These are phyloP conservation scores for Hyphopichia khmerensis DNA, from an alignment of 1,139 yeast species.

Conservation along the genomic window DNA sequence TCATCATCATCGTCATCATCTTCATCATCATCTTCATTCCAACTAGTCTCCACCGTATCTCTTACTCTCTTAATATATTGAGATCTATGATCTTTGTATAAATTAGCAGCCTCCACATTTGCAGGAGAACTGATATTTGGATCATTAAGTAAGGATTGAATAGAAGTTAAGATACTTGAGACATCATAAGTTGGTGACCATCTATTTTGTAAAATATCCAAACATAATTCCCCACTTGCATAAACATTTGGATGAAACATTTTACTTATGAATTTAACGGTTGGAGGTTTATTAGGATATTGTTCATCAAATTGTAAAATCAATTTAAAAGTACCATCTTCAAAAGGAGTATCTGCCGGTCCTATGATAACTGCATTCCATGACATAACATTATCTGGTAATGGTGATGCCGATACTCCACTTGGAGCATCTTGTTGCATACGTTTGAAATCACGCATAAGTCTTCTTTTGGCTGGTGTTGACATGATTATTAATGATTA, in stretches of 20 bases:
- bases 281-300: constrained; percentile 96
- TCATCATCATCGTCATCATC: constrained; percentile 58
- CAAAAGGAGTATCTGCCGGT: constrained; percentile 96
- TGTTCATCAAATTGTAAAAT: constrained; percentile 91
- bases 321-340: constrained; percentile 93
- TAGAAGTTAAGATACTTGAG: constrained; percentile 90
- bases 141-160: constrained; percentile 84
- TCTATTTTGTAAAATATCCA: constrained; percentile 92
- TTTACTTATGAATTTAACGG: constrained; percentile 83
- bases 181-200: constrained; percentile 99
- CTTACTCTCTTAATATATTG: constrained; percentile 90
- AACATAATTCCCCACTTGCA: constrained; percentile 91
- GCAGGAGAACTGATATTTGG: constrained; percentile 98
- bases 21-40: constrained; percentile 64
- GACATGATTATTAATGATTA: constrained; percentile 55
- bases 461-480: constrained; percentile 95
- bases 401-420: constrained; percentile 96
- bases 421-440: constrained; percentile 98
- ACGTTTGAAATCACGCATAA: constrained; percentile 98
- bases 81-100: constrained; percentile 91
- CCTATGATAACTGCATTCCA: constrained; percentile 99
- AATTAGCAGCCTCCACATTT: constrained; percentile 94
- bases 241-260: constrained; percentile 99
- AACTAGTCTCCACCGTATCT: constrained; percentile 89
- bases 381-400: constrained; percentile 95